Evolutionary conservation across 2,329 filamentous ascomycete species (phyloP), one percentile per base, ranked within the genome.

Genomic region (Byssoonygena ceratinophila): DNA sequence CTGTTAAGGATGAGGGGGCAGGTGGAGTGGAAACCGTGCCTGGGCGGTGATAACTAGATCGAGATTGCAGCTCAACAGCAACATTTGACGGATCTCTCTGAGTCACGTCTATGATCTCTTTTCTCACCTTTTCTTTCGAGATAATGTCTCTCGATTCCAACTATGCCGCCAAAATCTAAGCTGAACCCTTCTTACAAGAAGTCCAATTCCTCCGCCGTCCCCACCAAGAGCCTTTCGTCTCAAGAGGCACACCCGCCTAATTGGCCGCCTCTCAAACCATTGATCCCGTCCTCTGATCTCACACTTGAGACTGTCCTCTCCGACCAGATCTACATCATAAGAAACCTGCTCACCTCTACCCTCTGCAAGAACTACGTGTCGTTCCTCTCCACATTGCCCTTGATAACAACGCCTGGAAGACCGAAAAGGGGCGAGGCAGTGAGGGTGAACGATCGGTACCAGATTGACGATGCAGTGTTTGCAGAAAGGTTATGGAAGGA

Each of bases 381-480:
- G 0, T 92, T 91, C 61, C 77, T 94, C 0, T 74, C 78, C 8
- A 78, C 77, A 0, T 70, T 94, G 2, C 82, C 87, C 0, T 71
- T 94, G 43, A 78, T 77, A 41, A 94, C 87, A 0, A 94, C 87
- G 0, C 87, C 87, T 0, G 81, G 81, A 0, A 82, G 81, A 55
- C 87, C 87, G 1, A 91, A 86, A 66, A 82, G 81, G 56, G 87
- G 86, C 45, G 83, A 92, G 52, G 89, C 89, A 1, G 77, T 87
- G 6, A 78, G 91, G 32, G 85, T 95, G 44, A 96, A 96, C 65
- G 91, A 96, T 65, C 81, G 91, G 9, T 94, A 85, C 61, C 87
- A 94, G 69, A 73, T 94, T 18, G 74, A 89, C 25, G 90, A 96
- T 69, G 69, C 79, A 25, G 67, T 58, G 0, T 94, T 96, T 66